Percentiles rank a stretch among this genome's conserved stretches.
These are phyloP conservation scores for Lichtheimia corymbifera DNA, from an alignment of 371 early-diverging fungal genomes.

Conservation along the genomic window DNA sequence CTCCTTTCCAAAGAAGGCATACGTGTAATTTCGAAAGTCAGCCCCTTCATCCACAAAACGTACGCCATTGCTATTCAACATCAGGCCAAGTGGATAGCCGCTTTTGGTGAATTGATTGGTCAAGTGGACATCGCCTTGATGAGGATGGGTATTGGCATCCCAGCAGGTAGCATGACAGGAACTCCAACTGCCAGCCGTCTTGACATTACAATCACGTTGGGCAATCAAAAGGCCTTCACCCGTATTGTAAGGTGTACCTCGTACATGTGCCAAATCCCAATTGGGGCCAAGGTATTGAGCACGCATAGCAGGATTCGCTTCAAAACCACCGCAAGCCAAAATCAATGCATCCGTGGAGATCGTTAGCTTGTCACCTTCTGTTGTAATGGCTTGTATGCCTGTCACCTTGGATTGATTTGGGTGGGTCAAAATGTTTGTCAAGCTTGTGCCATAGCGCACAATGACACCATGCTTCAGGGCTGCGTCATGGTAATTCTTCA, in stretches of 20 bases:
- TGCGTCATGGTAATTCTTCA: constrained; percentile 8
- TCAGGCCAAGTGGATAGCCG: constrained; percentile 22
- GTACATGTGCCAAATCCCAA: constrained; percentile 22
- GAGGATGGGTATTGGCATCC: constrained; percentile 21
- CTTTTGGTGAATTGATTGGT: constrained; percentile 24
- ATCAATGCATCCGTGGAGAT: constrained; percentile 10
- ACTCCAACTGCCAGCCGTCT: constrained; percentile 16
- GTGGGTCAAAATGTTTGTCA: constrained; percentile 4
- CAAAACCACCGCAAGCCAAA: constrained; percentile 22
- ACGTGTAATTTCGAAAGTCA: constrained; percentile 25
- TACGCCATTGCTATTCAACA: constrained; percentile 17
- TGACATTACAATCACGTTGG: constrained; percentile 14
- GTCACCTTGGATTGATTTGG: background rate
- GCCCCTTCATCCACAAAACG: constrained; percentile 26
- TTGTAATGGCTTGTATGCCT: constrained; percentile 6
- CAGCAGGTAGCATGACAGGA: constrained; percentile 23
- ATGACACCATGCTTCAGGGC: constrained; percentile 12
- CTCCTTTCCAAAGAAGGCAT: constrained; percentile 23
- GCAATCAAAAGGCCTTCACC: constrained; percentile 21
- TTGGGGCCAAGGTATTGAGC: constrained; percentile 22
- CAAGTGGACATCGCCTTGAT: constrained; percentile 13
- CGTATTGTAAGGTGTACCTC: constrained; percentile 26
- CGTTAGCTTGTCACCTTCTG: background rate
- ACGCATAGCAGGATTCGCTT: constrained; percentile 18
- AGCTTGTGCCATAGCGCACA: constrained; percentile 14